Evolutionary conservation across 192 early-diverging fungal species (phyloP).

Genomic region (Phycomyces blakesleeanus): DNA sequence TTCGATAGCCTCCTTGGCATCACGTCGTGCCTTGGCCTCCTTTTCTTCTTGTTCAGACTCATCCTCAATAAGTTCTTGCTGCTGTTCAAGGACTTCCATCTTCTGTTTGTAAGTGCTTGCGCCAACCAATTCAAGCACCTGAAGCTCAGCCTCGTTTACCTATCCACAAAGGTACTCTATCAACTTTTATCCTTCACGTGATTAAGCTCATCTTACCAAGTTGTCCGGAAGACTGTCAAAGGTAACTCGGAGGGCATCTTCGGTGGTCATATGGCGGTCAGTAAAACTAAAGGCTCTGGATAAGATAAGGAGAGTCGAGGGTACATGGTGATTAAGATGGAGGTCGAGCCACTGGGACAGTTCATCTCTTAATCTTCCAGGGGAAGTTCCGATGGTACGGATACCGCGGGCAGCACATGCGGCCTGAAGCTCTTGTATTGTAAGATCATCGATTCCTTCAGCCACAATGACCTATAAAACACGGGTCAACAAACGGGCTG

Average conservation of each 20-base stretch:
- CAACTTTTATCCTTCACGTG: too few species aligned
- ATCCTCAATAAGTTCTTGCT: constrained; percentile 92
- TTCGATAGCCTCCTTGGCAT: constrained; percentile 43
- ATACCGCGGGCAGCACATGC: constrained; percentile 87
- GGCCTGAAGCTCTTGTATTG: constrained; percentile 78
- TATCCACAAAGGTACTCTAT: neutral
- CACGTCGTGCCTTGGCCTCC: constrained; percentile 49
- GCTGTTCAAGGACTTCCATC: constrained; percentile 86
- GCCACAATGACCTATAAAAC: constrained; percentile 42
- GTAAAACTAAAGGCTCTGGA: constrained; percentile 80
- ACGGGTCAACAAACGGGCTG: too few species aligned
- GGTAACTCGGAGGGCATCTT: constrained; percentile 86
- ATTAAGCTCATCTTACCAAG: constrained; percentile 48
- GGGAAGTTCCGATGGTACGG: constrained; percentile 77
- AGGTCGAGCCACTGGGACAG: constrained; percentile 89
- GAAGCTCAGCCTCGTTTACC: constrained; percentile 74
- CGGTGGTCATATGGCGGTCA: constrained; percentile 30
- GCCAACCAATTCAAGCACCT: constrained; percentile 78
- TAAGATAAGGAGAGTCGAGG: constrained; percentile 82
- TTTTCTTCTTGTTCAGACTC: constrained; percentile 82
- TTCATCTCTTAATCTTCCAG: constrained; percentile 79
- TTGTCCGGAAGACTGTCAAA: constrained; percentile 84
- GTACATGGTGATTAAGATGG: constrained; percentile 83
- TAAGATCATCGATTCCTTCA: constrained; percentile 82
- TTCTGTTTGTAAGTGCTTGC: constrained; percentile 84